phyloP scores from a whole-genome alignment of 2,329 filamentous ascomycete species.

The Sclerotiophoma versabilis region DNA sequence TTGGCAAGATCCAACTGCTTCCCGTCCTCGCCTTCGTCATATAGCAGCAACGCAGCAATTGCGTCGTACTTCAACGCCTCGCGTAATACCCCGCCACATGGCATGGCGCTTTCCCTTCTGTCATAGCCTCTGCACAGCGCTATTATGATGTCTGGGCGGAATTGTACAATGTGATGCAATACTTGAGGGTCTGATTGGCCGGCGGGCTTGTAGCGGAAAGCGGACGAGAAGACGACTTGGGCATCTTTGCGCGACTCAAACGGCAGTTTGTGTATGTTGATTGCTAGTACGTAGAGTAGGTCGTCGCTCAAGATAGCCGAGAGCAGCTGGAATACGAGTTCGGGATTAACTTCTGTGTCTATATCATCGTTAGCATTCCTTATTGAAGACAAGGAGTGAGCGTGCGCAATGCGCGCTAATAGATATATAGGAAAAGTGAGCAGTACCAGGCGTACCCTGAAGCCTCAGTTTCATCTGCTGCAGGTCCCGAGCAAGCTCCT shows the following conservation, averaged over 20 bases:
- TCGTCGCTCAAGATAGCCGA: constrained; percentile 87
- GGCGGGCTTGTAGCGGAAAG: constrained; percentile 85
- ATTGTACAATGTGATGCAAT: constrained; percentile 85
- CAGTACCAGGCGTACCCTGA: constrained; percentile 86
- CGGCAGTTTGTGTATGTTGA: constrained; percentile 81
- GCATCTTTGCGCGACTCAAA: constrained; percentile 97
- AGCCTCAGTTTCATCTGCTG: constrained; percentile 91
- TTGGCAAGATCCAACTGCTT: constrained; percentile 77
- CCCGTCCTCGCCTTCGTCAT: constrained; percentile 82
- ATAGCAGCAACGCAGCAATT: constrained; percentile 88
- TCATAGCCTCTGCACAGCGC: constrained; percentile 90
- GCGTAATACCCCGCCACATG: constrained; percentile 86
- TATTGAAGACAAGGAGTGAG: not conserved
- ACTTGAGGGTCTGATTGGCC: constrained; percentile 79
- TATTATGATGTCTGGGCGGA: constrained; percentile 84
- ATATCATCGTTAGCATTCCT: constrained; percentile 13
- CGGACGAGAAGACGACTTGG: constrained; percentile 93
- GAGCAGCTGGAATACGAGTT: constrained; percentile 87
- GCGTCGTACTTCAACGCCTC: constrained; percentile 92
- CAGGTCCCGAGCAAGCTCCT: constrained; percentile 86
- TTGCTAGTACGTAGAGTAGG: constrained; percentile 82
- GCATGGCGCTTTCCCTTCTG: constrained; percentile 87
- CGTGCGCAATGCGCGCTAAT: not conserved
- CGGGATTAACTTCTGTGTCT: constrained; percentile 87
- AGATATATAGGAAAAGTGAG: not conserved